Conservation (phyloP, 805 yeast species). For the Priceomyces fermenticarens region DNA sequence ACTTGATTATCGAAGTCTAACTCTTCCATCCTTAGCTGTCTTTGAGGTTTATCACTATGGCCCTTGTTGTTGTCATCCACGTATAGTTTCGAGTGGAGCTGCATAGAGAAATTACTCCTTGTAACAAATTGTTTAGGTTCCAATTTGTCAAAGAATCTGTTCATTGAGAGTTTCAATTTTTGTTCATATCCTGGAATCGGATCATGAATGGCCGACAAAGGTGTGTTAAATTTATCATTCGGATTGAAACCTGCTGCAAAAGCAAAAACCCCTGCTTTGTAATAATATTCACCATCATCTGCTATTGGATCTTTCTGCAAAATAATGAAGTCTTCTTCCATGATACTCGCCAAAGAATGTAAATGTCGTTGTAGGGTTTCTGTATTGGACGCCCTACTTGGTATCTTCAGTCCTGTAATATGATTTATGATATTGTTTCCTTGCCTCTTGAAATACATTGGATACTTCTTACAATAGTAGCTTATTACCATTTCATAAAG, state of each 20-base stretch:
- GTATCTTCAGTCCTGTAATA: slow-evolving; percentile 24
- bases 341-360: slow-evolving; percentile 21
- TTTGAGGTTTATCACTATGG: slow-evolving; percentile 21
- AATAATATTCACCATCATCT: slow-evolving; percentile 36
- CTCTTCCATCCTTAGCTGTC: slow-evolving; percentile 23
- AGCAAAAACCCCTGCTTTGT: slow-evolving; percentile 44
- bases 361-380: slow-evolving; percentile 16
- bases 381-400: slow-evolving; percentile 9
- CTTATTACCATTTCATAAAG: slow-evolving; percentile 28
- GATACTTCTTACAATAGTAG: slow-evolving; percentile 37
- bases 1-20: slow-evolving; percentile 38
- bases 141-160: slow-evolving; percentile 35
- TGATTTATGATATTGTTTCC: slow-evolving; percentile 19
- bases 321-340: slow-evolving; percentile 42
- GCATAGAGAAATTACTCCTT: slow-evolving; percentile 40
- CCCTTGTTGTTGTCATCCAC: slow-evolving; percentile 42
- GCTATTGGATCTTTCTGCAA: slow-evolving; percentile 32
- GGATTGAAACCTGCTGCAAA: slow-evolving; percentile 47
- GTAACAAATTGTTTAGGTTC: slow-evolving; percentile 37
- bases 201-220: slow-evolving; percentile 35
- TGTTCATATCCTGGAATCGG: slow-evolving; percentile 42
- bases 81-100: slow-evolving; percentile 31
- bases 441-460: slow-evolving; percentile 28
- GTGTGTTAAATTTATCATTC: slow-evolving; percentile 31
- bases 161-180: slow-evolving; percentile 39